phyloP scores from a whole-genome alignment of 495 filamentous ascomycete species.

The Penicillium goetzii region DNA sequence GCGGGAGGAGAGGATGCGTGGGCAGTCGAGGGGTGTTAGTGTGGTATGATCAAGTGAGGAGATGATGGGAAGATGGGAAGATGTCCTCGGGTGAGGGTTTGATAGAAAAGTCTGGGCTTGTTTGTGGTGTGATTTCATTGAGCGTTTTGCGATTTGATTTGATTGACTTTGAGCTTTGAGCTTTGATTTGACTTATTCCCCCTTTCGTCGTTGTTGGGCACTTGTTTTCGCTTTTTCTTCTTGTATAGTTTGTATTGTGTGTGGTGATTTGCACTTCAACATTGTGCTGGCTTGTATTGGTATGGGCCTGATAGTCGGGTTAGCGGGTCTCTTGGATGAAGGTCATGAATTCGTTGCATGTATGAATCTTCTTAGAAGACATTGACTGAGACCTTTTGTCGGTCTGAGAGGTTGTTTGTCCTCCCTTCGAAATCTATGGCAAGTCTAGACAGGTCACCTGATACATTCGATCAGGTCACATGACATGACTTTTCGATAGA shows the following conservation, averaged over 20 bases:
- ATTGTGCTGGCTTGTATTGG: not conserved
- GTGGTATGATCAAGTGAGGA: constrained; percentile 26
- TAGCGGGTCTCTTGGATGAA: not conserved
- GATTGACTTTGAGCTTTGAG: not conserved
- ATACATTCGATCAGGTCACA: not conserved
- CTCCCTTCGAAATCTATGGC: not conserved
- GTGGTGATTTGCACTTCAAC: not conserved
- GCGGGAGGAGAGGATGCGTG: constrained; percentile 47
- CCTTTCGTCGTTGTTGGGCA: not conserved
- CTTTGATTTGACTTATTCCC: constrained; percentile 1
- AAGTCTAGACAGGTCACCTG: constrained; percentile 4
- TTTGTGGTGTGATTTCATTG: not conserved
- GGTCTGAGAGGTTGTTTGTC: not conserved
- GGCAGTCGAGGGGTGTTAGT: constrained; percentile 43
- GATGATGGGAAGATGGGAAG: not conserved
- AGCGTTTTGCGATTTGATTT: not conserved
- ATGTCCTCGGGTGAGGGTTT: not conserved
- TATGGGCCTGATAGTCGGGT: not conserved
- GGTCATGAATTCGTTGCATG: not conserved
- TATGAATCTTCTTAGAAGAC: not conserved
- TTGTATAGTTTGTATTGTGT: constrained; percentile 6
- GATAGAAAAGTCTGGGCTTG: not conserved
- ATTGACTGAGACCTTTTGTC: not conserved
- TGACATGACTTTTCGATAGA: constrained; percentile 1
- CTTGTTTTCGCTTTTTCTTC: not conserved